phyloP scores from a whole-genome alignment of 805 yeast genomes.

The Kuraishia ogatae region DNA sequence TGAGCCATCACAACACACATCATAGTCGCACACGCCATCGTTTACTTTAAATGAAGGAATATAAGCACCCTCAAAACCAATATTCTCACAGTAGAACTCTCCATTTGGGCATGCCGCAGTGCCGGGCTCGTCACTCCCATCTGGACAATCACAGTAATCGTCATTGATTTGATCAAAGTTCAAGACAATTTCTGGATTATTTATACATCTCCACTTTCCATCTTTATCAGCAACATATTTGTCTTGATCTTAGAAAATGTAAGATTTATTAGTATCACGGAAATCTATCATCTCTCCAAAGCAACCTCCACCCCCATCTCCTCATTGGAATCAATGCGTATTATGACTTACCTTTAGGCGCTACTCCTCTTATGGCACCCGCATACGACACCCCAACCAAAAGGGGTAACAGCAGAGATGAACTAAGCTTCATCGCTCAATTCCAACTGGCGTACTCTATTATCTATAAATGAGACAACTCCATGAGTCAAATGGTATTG shows the following conservation, averaged over 20 bases:
- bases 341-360: constrained; percentile 1
- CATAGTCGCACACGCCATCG: constrained; percentile 91
- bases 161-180: constrained; percentile 67
- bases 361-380: background rate
- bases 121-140: constrained; percentile 96
- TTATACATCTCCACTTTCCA: constrained; percentile 63
- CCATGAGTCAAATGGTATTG: background rate
- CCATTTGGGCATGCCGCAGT: constrained; percentile 66
- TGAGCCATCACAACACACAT: constrained; percentile 86
- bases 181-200: constrained; percentile 55
- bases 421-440: background rate
- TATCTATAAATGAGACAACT: background rate
- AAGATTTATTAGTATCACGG: constrained; percentile 9
- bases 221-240: constrained; percentile 43
- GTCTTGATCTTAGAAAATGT: constrained; percentile 16
- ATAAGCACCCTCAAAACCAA: constrained; percentile 54
- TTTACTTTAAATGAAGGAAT: constrained; percentile 63
- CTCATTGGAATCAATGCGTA: too few relatives aligned
- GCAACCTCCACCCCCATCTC: too few relatives aligned
- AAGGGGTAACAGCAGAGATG: background rate
- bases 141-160: constrained; percentile 93
- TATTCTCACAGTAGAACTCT: constrained; percentile 67
- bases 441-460: background rate
- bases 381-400: background rate
- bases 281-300: too few relatives aligned